Evolutionary conservation across 345 rosid genomes (phyloP).

Genomic region (Dimocarpus longan): DNA sequence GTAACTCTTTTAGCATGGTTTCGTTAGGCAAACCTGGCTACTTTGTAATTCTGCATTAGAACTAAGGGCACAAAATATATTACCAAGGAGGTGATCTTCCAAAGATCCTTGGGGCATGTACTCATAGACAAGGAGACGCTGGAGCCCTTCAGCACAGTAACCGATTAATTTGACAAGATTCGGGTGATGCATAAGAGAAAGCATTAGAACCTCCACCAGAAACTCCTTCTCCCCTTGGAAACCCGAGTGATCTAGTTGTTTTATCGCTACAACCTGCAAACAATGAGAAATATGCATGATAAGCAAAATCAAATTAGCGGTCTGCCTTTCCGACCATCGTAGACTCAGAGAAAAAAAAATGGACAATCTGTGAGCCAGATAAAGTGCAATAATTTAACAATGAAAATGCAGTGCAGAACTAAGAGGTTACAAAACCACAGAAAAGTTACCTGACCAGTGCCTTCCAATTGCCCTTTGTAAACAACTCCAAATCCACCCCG

Average conservation of each 20-base stretch:
- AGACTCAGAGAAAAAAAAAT: not conserved
- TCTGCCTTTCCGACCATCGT: not conserved
- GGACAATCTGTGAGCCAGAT: not conserved
- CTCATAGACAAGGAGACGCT: slow-evolving; percentile 75
- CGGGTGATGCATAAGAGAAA: slow-evolving; percentile 64
- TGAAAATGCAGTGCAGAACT: not conserved
- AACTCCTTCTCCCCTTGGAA: slow-evolving; percentile 84
- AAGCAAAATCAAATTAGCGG: not conserved
- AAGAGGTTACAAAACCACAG: not conserved
- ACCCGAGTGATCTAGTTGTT: slow-evolving; percentile 60
- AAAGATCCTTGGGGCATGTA: slow-evolving; percentile 70
- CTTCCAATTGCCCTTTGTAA: slow-evolving; percentile 49
- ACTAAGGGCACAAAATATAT: slow-evolving; percentile 4
- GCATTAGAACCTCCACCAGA: slow-evolving; percentile 88
- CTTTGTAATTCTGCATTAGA: not conserved
- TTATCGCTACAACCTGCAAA: slow-evolving; percentile 68
- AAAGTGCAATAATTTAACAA: not conserved
- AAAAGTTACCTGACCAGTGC: slow-evolving; percentile 55
- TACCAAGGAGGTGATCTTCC: slow-evolving; percentile 73
- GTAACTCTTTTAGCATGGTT: not conserved
- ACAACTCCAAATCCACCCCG: slow-evolving; percentile 87
- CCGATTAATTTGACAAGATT: slow-evolving; percentile 75
- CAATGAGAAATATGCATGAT: slow-evolving; percentile 1
- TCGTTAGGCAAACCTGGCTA: not conserved
- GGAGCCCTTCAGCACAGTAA: slow-evolving; percentile 73